phyloP scores from a whole-genome alignment of 2,329 filamentous ascomycete species.

The Botrytis aclada region DNA sequence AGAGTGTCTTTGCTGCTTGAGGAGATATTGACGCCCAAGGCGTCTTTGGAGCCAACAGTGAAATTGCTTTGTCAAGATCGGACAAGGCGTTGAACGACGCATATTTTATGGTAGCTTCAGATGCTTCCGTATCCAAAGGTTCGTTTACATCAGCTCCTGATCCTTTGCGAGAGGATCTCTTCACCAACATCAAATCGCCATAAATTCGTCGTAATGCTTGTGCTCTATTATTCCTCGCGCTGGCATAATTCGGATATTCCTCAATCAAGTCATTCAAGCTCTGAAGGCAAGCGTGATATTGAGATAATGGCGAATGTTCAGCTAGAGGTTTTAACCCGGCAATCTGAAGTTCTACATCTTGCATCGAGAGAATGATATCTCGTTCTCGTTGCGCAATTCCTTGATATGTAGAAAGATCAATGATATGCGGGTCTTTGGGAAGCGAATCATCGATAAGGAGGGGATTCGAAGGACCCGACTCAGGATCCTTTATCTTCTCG shows the following conservation, averaged over 20 bases:
- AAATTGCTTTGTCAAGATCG: conserved; percentile 58
- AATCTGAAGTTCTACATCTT: conserved; percentile 51
- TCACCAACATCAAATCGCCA: conserved; percentile 45
- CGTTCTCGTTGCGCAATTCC: conserved; percentile 50
- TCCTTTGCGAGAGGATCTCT: neutral
- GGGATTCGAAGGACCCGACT: conserved; percentile 54
- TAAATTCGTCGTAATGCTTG: conserved; percentile 62
- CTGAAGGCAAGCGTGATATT: conserved; percentile 48
- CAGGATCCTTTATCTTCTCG: conserved; percentile 65
- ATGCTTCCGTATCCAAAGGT: conserved; percentile 39
- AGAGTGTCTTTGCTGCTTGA: conserved; percentile 62
- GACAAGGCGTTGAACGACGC: conserved; percentile 46
- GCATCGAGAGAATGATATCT: conserved; percentile 52
- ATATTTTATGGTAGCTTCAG: conserved; percentile 42
- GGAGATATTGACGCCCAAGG: conserved; percentile 56
- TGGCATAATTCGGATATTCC: conserved; percentile 63
- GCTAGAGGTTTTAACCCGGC: conserved; percentile 36
- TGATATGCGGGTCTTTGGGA: conserved; percentile 55
- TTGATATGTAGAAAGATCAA: conserved; percentile 50
- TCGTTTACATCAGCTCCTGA: neutral
- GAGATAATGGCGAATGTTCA: conserved; percentile 36
- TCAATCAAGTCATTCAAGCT: conserved; percentile 55
- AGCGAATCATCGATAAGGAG: conserved; percentile 51
- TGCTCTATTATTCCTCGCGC: conserved; percentile 70
- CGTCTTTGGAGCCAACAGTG: conserved; percentile 53